Evolutionary conservation across 345 rosid genomes (phyloP).

Genomic region (Murraya paniculata): DNA sequence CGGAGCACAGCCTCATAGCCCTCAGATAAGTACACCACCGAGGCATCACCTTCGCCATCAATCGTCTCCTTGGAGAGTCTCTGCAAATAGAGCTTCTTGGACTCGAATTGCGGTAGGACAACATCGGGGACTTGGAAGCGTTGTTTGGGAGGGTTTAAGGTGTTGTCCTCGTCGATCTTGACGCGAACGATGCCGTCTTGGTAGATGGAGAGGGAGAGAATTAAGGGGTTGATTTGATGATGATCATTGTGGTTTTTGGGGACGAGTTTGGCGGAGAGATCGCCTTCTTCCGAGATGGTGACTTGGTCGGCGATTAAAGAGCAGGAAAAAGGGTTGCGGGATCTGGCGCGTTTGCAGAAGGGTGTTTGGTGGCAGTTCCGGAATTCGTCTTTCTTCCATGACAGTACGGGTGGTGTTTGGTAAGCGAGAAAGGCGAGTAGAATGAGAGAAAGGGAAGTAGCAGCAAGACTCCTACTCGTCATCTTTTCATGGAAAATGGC

Average conservation of each 20-base stretch:
- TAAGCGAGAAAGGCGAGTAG: conserved; percentile 40
- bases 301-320: conserved; percentile 50
- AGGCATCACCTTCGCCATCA: conserved; percentile 54
- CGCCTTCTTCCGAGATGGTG: conserved; percentile 68
- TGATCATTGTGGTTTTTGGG: conserved; percentile 35
- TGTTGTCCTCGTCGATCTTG: conserved; percentile 75
- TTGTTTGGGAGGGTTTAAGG: conserved; percentile 50
- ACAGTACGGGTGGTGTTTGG: conserved; percentile 32
- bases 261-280: conserved; percentile 69
- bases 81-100: conserved; percentile 71
- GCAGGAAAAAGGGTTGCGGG: conserved; percentile 64
- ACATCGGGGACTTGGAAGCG: conserved; percentile 93
- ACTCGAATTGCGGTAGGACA: conserved; percentile 54
- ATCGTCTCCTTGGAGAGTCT: conserved; percentile 46
- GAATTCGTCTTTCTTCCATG: conserved; percentile 97
- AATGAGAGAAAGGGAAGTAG: conserved; percentile 16
- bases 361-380: conserved; percentile 92
- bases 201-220: conserved; percentile 69
- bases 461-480: conserved; percentile 16
- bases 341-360: conserved; percentile 92
- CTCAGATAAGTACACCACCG: conserved; percentile 61
- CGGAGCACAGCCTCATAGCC: conserved; percentile 77
- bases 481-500: conserved; percentile 18
- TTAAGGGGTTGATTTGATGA: conserved; percentile 54
- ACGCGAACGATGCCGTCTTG: conserved; percentile 67